Evolutionary conservation across 2,329 filamentous ascomycete species (phyloP), one percentile per base, ranked within the genome.

Genomic region (Fusarium liriodendri): DNA sequence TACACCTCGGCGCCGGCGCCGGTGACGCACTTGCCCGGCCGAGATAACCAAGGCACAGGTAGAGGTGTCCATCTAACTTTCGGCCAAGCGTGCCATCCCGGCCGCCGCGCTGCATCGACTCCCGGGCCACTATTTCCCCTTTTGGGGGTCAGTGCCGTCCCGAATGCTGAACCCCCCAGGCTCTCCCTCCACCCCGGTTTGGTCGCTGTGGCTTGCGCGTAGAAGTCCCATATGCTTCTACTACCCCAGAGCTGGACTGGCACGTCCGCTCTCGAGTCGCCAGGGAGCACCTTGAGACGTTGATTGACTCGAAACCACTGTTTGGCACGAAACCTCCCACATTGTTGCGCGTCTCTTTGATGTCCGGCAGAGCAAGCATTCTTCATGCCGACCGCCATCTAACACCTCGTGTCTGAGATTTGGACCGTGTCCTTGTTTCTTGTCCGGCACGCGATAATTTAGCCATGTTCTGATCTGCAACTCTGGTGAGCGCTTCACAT

Each of bases 281-380:
- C 57, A 38, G 33, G 54, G 33, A 62, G 29, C 57, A 61, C 32
- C 62, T 78, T 77, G 77, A 79, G 77, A 79, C 78, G 72, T 77
- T 79, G 75, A 76, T 72, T 77, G 69, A 77, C 71, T 72, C 77
- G 69, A 73, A 71, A 69, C 66, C 33, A 54, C 65, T 54, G 45
- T 62, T 54, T 50, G 60, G 57, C 66, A 62, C 63, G 45, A 33
- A 45, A 57, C 59, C 62, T 59, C 54, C 62, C 55, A 47, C 60
- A 50, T 66, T 63, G 68, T 55, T 69, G 62, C 18, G 73, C 69
- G 69, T 67, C 72, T 83, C 82, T 81, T 80, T 81, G 77, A 84
- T 82, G 47, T 77, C 84, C 81, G 83, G 85, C 81, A 75, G 33
- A 18, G 11, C 40, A 42, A 38, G 60, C 61, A 32, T 42, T 63